Base-by-base conservation (phyloP, 441 rosid genomes). In the Capsella rubella region DNA sequence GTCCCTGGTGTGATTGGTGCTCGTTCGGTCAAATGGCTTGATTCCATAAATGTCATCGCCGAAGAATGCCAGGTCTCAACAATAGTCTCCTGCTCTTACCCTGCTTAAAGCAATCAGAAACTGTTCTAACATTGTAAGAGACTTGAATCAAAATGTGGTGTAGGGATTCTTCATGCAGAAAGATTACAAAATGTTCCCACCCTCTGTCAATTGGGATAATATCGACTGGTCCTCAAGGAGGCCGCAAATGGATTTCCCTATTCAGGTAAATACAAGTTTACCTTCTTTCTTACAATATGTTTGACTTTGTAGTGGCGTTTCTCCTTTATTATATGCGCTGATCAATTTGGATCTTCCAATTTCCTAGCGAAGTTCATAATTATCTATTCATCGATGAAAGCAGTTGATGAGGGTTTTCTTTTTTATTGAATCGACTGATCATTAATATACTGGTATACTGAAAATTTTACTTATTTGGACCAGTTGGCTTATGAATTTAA, bases 1-100 rank as follows among this genome's bases (percentile, higher is more conserved):
- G 99, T 93, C 73, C 99, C 99, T 2, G 98, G 99, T 83, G 91
- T 91, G 62, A 93, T 96, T 64, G 99, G 96, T 76, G 98, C 98
- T 37, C 97, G 99, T 78, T 96, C 99, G 3, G 99, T 95, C 78
- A 95, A 93, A 82, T 95, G 99, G 99, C 79, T 95, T 82, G 98
- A 93, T 69, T 81, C 91, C 72, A 90, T 95, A 80, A 84, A 86
- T 69, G 64, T 95, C 60, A 81, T 87, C 83, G 94, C 94, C 31
- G 88, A 91, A 81, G 94, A 86, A 76, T 91, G 95, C 75, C 96
- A 93, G 98, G 99, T 91, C 57, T 53, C 73, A 18, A 21, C 50
- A 49, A 31, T 9, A 56, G 18, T 56, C 4, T 27, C 37, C 13
- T 51, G 52, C 28, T 35, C 25, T 39, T 65, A 56, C 49, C 43